A percentile compares a stretch with the other conserved stretches of the same genome.
phyloP scores from a whole-genome alignment of 305 asterid genomes.

The Nicotiana rustica region DNA sequence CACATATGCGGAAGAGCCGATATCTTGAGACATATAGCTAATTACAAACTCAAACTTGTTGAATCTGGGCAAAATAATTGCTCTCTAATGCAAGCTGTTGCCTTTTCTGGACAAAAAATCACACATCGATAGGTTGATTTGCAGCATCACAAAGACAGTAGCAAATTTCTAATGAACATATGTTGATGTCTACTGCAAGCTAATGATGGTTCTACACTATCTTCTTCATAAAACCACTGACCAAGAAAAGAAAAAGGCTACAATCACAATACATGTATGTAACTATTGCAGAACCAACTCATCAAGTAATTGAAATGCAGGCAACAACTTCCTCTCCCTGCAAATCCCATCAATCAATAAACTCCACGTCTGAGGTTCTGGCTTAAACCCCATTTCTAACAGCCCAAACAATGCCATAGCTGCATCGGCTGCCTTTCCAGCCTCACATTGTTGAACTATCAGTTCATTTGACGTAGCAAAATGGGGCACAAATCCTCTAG shows the following conservation, averaged over 20 bases:
- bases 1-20: no score
- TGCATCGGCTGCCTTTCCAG: constrained; percentile 71
- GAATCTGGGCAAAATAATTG: background rate
- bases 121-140: background rate
- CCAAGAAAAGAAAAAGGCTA: background rate
- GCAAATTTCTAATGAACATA: background rate
- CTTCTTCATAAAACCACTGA: background rate
- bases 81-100: background rate
- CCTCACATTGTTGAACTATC: constrained; percentile 69
- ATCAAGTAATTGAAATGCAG: constrained; percentile 75
- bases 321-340: constrained; percentile 78
- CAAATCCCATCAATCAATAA: constrained; percentile 61
- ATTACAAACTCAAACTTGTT: background rate
- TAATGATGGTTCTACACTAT: background rate
- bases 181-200: background rate
- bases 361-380: constrained; percentile 73
- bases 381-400: constrained; percentile 67
- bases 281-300: constrained; percentile 45
- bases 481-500: constrained; percentile 86
- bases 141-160: background rate
- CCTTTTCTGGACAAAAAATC: background rate
- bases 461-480: constrained; percentile 84
- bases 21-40: no score
- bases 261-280: background rate
- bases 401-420: constrained; percentile 58